Evolutionary conservation across 2,329 filamentous ascomycete genomes (phyloP).

Genomic region (Xylariales sp.): DNA sequence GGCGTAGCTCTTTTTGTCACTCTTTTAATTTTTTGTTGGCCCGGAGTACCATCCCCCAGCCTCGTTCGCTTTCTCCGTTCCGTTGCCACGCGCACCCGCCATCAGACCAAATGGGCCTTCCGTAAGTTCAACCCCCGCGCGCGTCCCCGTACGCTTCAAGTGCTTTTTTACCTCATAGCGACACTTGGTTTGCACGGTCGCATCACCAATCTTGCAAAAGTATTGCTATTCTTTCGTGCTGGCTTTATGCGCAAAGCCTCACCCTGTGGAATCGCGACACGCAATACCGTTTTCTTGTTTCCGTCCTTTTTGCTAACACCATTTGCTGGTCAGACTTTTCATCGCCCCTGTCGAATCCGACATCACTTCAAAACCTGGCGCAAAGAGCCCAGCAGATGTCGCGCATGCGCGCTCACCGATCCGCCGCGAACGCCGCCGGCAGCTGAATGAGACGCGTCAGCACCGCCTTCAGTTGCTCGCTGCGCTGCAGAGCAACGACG

Average conservation of each 20-base stretch:
- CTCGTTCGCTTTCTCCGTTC: slow-evolving; percentile 1
- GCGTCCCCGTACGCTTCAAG: slow-evolving; percentile 4
- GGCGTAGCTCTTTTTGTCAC: neutral
- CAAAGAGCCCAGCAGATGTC: slow-evolving; percentile 20
- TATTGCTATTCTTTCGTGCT: too few species aligned
- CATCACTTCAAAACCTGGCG: slow-evolving; percentile 28
- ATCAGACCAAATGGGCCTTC: slow-evolving; percentile 7
- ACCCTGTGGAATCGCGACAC: neutral
- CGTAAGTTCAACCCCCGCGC: slow-evolving; percentile 8
- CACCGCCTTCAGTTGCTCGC: slow-evolving; percentile 24
- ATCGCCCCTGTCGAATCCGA: slow-evolving; percentile 42
- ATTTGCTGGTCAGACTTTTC: slow-evolving; percentile 33
- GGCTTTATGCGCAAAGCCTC: too few species aligned
- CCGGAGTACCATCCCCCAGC: neutral
- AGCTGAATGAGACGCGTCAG: slow-evolving; percentile 26
- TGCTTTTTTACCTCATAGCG: slow-evolving; percentile 1
- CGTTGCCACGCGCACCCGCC: slow-evolving; percentile 4
- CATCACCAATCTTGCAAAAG: too few species aligned
- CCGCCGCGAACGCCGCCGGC: slow-evolving; percentile 25
- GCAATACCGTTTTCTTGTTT: neutral
- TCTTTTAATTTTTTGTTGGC: neutral
- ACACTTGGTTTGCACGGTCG: neutral
- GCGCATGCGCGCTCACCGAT: slow-evolving; percentile 33
- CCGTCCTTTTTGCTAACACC: neutral
- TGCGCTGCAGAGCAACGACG: slow-evolving; percentile 13